These are phyloP conservation scores for Graphilbum ipis-grandicollis DNA, from an alignment of 2,329 filamentous ascomycete genomes.

Conservation along the genomic window DNA sequence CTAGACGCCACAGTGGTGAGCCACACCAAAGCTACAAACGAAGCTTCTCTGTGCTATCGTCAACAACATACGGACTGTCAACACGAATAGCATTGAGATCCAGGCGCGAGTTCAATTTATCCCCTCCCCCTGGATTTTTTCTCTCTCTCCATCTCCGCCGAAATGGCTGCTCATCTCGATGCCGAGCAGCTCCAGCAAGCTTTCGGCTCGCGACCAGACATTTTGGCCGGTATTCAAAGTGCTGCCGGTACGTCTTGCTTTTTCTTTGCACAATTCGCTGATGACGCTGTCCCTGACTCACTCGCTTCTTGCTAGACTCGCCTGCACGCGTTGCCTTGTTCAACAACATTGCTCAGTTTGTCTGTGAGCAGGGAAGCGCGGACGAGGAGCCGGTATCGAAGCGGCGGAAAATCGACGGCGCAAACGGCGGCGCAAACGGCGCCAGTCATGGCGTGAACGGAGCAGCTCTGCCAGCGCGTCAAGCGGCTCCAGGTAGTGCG, in stretches of 20 bases:
- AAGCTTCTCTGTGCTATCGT: no score
- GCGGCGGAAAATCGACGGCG: constrained; percentile 30
- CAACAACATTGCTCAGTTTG: constrained; percentile 35
- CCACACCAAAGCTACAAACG: no score
- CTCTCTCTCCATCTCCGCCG: neutral
- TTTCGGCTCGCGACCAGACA: constrained; percentile 38
- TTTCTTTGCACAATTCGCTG: neutral
- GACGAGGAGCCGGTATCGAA: constrained; percentile 24
- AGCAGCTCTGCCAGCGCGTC: constrained; percentile 3
- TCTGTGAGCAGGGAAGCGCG: constrained; percentile 24
- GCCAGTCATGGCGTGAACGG: no score
- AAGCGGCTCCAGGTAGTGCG: constrained; percentile 5
- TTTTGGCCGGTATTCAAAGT: constrained; percentile 32
- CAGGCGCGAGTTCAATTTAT: no score
- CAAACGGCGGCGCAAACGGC: constrained; percentile 8
- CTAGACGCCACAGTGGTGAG: no score
- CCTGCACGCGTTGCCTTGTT: constrained; percentile 32
- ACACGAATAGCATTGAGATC: no score
- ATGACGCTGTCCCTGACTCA: no score
- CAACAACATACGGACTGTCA: no score
- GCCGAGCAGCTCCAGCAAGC: constrained; percentile 29
- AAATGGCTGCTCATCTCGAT: constrained; percentile 22
- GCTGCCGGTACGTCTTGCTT: constrained; percentile 27
- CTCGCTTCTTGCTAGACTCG: constrained; percentile 33
- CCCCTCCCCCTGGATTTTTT: no score